phyloP scores from a whole-genome alignment of 2,329 filamentous ascomycete species.

The Tolypocladium inflatum region DNA sequence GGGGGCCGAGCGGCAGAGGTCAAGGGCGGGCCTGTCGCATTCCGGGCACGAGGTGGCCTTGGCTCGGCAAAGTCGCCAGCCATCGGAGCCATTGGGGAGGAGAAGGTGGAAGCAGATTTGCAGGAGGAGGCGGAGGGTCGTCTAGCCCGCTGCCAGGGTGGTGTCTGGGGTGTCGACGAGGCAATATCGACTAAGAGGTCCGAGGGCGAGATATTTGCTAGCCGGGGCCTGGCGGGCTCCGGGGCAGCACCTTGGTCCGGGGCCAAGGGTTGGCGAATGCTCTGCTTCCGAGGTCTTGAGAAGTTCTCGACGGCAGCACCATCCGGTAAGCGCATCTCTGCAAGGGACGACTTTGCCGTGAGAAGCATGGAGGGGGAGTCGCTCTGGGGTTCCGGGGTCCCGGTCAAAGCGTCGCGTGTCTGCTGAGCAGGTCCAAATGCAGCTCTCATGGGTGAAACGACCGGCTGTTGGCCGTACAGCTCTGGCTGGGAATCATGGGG shows the following conservation, averaged over 20 bases:
- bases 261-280: slow-evolving; percentile 32
- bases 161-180: slow-evolving; percentile 15
- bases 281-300: slow-evolving; percentile 47
- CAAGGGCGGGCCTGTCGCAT: slow-evolving; percentile 14
- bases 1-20: slow-evolving; percentile 16
- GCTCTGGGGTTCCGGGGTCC: slow-evolving; percentile 13
- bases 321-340: slow-evolving; percentile 25
- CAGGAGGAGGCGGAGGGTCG: slow-evolving; percentile 39
- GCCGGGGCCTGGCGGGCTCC: slow-evolving; percentile 22
- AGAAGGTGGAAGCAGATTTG: slow-evolving; percentile 34
- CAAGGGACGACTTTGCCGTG: slow-evolving; percentile 19
- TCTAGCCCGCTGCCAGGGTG: slow-evolving; percentile 33
- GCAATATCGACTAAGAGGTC: slow-evolving; percentile 20
- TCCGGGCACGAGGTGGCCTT: slow-evolving; percentile 16
- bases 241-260: slow-evolving; percentile 5
- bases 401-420: slow-evolving; percentile 2
- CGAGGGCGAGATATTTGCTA: slow-evolving; percentile 16
- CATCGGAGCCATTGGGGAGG: slow-evolving; percentile 30
- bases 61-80: slow-evolving; percentile 30
- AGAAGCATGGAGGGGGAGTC: slow-evolving; percentile 19
- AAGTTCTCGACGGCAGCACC: slow-evolving; percentile 42
- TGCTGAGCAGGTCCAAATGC: background rate
- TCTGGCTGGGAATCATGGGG: slow-evolving; percentile 1
- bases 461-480: background rate
- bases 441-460: background rate